Conservation (phyloP, 768 basidiomycete species). For the Trametes punicea region DNA sequence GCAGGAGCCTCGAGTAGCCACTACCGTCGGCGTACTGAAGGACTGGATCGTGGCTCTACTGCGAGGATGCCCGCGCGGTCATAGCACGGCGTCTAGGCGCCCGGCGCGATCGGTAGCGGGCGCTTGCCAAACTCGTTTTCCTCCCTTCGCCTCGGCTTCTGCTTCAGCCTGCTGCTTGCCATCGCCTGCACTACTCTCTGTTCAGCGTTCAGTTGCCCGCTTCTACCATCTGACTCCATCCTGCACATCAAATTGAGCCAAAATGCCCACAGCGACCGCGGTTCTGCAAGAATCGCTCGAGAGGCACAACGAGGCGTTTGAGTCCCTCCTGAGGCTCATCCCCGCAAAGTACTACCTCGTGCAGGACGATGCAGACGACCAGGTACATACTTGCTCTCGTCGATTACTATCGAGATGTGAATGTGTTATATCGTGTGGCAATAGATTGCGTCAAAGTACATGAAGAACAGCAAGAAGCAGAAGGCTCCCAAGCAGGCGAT, state of each 20-base stretch:
- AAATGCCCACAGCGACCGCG: constrained; percentile 48
- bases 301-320: constrained; percentile 83
- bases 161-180: neutral
- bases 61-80: no score
- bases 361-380: constrained; percentile 61
- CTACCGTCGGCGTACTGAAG: no score
- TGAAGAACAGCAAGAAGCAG: constrained; percentile 83
- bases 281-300: constrained; percentile 65
- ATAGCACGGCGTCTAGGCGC: no score
- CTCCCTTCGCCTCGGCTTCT: neutral
- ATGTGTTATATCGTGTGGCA: neutral
- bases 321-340: constrained; percentile 77
- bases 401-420: neutral
- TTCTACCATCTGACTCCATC: neutral
- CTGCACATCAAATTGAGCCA: neutral
- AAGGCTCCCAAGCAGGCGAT: constrained; percentile 78
- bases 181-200: neutral
- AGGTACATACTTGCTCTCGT: constrained; percentile 36
- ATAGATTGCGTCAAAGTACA: constrained; percentile 64
- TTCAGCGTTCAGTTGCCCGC: neutral
- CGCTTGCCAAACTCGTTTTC: constrained; percentile 9
- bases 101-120: constrained; percentile 7
- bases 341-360: constrained; percentile 88
- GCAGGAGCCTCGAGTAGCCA: neutral
- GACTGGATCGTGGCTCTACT: no score